A percentile compares a stretch with the other conserved stretches of the same genome.
phyloP scores from a whole-genome alignment of 805 yeast genomes.

The Spathaspora hagerdaliae region DNA sequence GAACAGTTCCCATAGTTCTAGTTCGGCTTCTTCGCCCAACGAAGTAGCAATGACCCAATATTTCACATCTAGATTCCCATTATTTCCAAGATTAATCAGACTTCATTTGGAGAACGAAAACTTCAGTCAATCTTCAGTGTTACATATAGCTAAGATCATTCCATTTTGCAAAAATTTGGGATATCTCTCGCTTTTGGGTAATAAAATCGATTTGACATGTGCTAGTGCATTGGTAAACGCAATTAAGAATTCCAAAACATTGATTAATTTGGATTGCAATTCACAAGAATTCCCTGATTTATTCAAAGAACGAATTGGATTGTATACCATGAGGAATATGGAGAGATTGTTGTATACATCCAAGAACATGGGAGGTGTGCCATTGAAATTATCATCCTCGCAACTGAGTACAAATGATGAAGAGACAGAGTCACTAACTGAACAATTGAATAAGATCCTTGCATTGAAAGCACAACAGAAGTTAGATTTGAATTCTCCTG shows the following conservation, averaged over 20 bases:
- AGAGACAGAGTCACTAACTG: constrained; percentile 16
- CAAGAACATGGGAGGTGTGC: constrained; percentile 27
- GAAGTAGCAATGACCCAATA: constrained; percentile 41
- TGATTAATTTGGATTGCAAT: constrained; percentile 68
- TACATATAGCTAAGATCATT: constrained; percentile 60
- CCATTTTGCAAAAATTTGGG: constrained; percentile 64
- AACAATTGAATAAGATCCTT: constrained; percentile 28
- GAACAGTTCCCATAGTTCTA: neutral
- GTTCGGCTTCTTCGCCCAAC: neutral
- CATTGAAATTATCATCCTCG: constrained; percentile 3
- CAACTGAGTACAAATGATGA: constrained; percentile 1
- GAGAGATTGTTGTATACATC: constrained; percentile 46
- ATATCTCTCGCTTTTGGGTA: constrained; percentile 68
- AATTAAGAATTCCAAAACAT: constrained; percentile 59
- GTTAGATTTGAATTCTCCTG: constrained; percentile 28
- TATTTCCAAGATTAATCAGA: constrained; percentile 59
- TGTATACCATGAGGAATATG: constrained; percentile 81
- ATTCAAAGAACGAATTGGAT: constrained; percentile 68
- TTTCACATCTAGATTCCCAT: constrained; percentile 62
- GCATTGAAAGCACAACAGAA: constrained; percentile 28
- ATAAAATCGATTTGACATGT: constrained; percentile 54
- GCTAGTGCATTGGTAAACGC: constrained; percentile 66
- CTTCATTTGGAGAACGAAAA: constrained; percentile 70
- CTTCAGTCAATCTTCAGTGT: constrained; percentile 51
- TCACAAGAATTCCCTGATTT: constrained; percentile 55